phyloP scores from a whole-genome alignment of 1,284 basidiomycete species.

The Ceratobasidium sp. region DNA sequence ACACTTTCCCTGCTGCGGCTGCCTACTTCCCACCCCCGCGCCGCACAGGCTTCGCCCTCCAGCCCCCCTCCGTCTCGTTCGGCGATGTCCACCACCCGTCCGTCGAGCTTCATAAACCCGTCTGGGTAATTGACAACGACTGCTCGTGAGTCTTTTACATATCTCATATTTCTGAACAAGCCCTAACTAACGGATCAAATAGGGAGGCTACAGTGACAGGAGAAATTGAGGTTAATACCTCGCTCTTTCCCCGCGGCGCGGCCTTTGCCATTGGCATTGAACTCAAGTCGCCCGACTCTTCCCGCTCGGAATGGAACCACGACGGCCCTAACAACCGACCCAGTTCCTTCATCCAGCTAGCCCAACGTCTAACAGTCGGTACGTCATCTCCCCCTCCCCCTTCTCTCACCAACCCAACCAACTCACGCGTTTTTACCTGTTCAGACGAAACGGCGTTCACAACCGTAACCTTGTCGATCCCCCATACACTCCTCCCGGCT shows the following conservation, averaged over 20 bases:
- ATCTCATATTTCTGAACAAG: not conserved
- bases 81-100: conserved; percentile 46
- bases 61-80: conserved; percentile 45
- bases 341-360: conserved; percentile 48
- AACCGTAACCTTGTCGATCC: conserved; percentile 10
- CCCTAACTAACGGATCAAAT: not conserved
- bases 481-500: conserved; percentile 23
- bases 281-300: conserved; percentile 31
- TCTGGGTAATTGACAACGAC: conserved; percentile 46
- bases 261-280: conserved; percentile 45
- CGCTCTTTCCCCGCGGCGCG: conserved; percentile 45
- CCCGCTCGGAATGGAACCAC: conserved; percentile 48
- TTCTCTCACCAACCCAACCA: too few species aligned
- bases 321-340: conserved; percentile 47
- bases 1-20: conserved; percentile 27
- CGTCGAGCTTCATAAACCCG: conserved; percentile 48
- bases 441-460: conserved; percentile 37
- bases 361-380: conserved; percentile 46
- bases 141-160: conserved; percentile 38
- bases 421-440: not conserved
- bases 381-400: not conserved
- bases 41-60: conserved; percentile 23
- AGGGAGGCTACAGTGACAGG: conserved; percentile 47
- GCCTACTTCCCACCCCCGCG: conserved; percentile 19
- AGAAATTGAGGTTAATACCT: conserved; percentile 48